Evolutionary conservation across 345 rosid species (phyloP), one percentile per base, ranked within the genome.

Genomic region (Moricandia arvensis): DNA sequence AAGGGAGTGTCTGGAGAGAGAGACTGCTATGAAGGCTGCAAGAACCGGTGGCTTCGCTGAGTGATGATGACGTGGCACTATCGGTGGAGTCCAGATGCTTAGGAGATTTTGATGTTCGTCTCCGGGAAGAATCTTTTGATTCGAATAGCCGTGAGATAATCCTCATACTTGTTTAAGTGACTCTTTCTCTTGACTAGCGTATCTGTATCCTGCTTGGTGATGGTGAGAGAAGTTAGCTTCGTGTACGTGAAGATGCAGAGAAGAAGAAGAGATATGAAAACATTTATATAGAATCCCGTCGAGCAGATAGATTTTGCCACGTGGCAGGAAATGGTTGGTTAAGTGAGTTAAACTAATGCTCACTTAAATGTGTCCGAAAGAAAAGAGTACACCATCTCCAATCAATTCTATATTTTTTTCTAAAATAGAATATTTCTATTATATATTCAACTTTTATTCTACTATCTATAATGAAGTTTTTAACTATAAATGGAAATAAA

Each of bases 1-100:
- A 90, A 2, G 98, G 96, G 0, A 89, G 86, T 1, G 96, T 91
- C 30, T 86, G 97, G 70, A 93, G 88, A 63, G 97, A 90, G 31
- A 87, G 91, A 68, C 82, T 85, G 80, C 87, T 87, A 0, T 86
- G 86, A 70, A 93, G 91, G 64, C 83, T 85, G 31, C 77, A 77
- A n/a, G 73, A 30, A 30, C 68, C 77, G 53, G 65, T 71, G 34
- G 74, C n/a, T 2, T 81, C 65, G 53, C 31, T 71, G 7, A 74
- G 64, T 66, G 84, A 72, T 1, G 73, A 73, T 11, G 85, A 76
- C 66, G 85, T 68, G 75, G 73, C 12, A 45, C 80, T 75, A 0
- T 80, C 68, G 63, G 72, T 69, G 3, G 87, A 80, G 21, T 61
- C 65, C 4, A 74, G 72, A 29, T 78, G 75, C 7, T 17, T 72